Percentiles rank a stretch among this genome's conserved stretches.
phyloP scores from a whole-genome alignment of 2,329 filamentous ascomycete genomes.

The Colletotrichum eremochloae region DNA sequence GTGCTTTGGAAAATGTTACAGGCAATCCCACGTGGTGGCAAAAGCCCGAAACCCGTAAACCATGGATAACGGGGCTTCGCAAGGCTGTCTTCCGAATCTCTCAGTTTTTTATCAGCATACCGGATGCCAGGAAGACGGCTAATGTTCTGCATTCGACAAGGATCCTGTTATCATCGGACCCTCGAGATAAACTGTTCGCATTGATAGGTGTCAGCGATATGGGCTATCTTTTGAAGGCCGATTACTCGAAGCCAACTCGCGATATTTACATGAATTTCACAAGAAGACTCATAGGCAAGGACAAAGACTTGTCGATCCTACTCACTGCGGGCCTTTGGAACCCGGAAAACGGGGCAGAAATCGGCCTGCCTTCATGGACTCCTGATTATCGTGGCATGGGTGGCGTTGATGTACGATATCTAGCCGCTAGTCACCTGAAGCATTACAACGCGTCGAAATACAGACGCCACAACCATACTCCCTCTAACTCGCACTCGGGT shows the following conservation, averaged over 20 bases:
- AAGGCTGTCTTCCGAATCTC: background rate
- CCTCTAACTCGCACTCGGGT: background rate
- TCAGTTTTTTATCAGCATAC: background rate
- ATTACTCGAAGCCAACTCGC: background rate
- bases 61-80: background rate
- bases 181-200: background rate
- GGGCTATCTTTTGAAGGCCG: background rate
- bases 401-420: background rate
- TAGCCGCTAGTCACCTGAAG: background rate
- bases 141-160: background rate
- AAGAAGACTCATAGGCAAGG: background rate
- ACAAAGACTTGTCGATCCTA: no score
- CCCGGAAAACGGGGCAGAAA: background rate
- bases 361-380: background rate
- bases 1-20: background rate
- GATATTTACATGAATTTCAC: background rate
- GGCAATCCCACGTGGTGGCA: background rate
- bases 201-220: background rate
- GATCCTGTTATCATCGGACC: background rate
- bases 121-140: background rate
- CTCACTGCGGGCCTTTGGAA: background rate
- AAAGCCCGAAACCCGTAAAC: background rate
- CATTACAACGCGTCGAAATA: background rate
- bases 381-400: background rate
- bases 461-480: background rate